A percentile compares a stretch with the other conserved stretches of the same genome.
Conservation (phyloP, 2,329 filamentous ascomycete species). For the Pseudogymnoascus sp. region DNA sequence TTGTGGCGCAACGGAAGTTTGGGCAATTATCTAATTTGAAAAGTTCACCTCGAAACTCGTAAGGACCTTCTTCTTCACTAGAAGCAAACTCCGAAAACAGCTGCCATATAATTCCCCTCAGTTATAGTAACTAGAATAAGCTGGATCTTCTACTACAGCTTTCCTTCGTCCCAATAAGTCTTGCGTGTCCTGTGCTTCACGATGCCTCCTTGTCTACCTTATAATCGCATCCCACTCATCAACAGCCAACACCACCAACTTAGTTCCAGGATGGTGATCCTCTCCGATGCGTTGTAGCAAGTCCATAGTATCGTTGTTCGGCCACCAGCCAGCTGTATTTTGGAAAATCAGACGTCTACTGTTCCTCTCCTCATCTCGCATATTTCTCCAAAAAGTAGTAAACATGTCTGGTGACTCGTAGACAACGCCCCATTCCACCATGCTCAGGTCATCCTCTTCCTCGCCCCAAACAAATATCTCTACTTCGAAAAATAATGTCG, state of each 20-base stretch:
- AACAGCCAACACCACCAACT: background rate
- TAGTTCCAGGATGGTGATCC: background rate
- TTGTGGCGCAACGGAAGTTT: too few relatives aligned
- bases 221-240: background rate
- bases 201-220: background rate
- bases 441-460: background rate
- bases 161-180: background rate
- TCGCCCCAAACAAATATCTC: background rate
- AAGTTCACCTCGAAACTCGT: too few relatives aligned
- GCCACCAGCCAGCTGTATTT: background rate
- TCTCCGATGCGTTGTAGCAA: background rate
- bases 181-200: background rate
- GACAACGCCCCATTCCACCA: background rate
- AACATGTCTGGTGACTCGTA: background rate
- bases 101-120: too few relatives aligned
- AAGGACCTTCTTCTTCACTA: too few relatives aligned
- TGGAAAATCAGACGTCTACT: background rate
- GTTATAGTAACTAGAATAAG: too few relatives aligned
- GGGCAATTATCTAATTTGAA: too few relatives aligned
- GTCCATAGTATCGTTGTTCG: background rate
- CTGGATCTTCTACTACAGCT: background rate
- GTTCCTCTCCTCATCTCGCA: background rate
- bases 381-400: background rate
- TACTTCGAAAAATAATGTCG: background rate
- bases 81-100: too few relatives aligned